Base-by-base conservation (phyloP, 2,329 filamentous ascomycete genomes). In the Phialophora expanda region DNA sequence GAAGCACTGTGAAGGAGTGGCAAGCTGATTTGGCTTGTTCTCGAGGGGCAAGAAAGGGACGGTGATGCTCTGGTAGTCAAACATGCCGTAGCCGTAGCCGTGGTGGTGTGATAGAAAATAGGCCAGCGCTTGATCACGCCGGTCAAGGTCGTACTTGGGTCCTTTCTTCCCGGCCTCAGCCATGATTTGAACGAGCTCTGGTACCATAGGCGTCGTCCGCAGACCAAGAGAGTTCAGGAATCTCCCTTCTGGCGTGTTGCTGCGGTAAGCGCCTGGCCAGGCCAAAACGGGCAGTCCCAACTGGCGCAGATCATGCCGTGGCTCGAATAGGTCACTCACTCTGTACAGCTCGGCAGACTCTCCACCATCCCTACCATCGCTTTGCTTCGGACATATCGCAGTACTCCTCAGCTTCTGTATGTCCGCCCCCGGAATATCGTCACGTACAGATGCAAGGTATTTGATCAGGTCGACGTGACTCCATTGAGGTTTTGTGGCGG, bases 391-490 rank as follows among this genome's bases (percentile, higher is more conserved):
- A 73, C 93, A 94, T 51, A 98, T 92, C 11, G 87, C 87, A 0
- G 92, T 92, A 56, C 89, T 85, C 63, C 86, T 89, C 26, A 99
- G 83, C 73, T 90, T 91, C 70, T 87, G 88, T 62, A 97, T 85
- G 75, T 99, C 95, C 57, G 89, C 89, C 9, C 80, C 78, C 0
- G 95, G 95, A 66, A 99, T 97, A 72, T 99, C 95, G 60, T 91
- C 87, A 66, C 87, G 88, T 30, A 99, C 95, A 8, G 93, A 96
- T 11, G 94, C 87, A 51, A 99, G 85, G 73, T 99, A 99, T 73
- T 93, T 94, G 77, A 99, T 93, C 28, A 99, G 83, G 75, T 99
- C 94, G 67, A 97, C 88, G 75, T 98, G 94, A 65, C 92, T 97
- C 91, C 92, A 97, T 76, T 89, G 88, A 66, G 84, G 65, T 26